Percentiles rank a stretch among this genome's conserved stretches.
These are phyloP conservation scores for Zopfochytrium polystomum DNA, from an alignment of 371 early-diverging fungal species.

Conservation along the genomic window DNA sequence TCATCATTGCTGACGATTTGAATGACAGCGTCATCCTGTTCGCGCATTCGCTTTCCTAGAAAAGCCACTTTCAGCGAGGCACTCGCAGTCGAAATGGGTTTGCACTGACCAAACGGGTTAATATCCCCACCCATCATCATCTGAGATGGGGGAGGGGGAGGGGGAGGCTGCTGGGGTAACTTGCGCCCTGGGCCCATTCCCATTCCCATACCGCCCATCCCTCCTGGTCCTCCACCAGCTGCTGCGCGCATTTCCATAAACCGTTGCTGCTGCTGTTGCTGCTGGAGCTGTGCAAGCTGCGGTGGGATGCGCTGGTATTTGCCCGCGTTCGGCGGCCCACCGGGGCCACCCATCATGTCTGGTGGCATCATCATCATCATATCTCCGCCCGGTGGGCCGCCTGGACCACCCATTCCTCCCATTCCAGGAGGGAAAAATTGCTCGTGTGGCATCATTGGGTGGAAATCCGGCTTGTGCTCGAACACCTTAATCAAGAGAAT, in stretches of 20 bases:
- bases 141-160: too few relatives aligned
- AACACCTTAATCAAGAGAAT: conserved; percentile 7
- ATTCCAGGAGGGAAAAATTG: conserved; percentile 10
- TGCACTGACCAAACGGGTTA: conserved; percentile 18
- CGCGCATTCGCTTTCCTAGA: conserved; percentile 25
- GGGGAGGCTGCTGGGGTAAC: background rate
- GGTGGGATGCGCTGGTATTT: conserved; percentile 8
- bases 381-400: conserved; percentile 19
- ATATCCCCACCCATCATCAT: conserved; percentile 12
- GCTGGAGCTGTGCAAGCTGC: too few relatives aligned
- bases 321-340: background rate
- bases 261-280: conserved; percentile 11
- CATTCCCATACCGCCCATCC: conserved; percentile 10
- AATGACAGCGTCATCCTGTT: conserved; percentile 29
- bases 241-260: background rate
- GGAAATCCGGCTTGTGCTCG: conserved; percentile 5
- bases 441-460: conserved; percentile 2
- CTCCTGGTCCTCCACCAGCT: background rate
- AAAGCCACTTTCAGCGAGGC: background rate
- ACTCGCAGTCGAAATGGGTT: background rate
- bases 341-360: conserved; percentile 24
- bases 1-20: conserved; percentile 21
- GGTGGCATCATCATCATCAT: conserved; percentile 15
- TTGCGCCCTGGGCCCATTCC: conserved; percentile 4
- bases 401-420: conserved; percentile 20